phyloP scores from a whole-genome alignment of 2,329 filamentous ascomycete genomes.

The Monosporascus sp. region DNA sequence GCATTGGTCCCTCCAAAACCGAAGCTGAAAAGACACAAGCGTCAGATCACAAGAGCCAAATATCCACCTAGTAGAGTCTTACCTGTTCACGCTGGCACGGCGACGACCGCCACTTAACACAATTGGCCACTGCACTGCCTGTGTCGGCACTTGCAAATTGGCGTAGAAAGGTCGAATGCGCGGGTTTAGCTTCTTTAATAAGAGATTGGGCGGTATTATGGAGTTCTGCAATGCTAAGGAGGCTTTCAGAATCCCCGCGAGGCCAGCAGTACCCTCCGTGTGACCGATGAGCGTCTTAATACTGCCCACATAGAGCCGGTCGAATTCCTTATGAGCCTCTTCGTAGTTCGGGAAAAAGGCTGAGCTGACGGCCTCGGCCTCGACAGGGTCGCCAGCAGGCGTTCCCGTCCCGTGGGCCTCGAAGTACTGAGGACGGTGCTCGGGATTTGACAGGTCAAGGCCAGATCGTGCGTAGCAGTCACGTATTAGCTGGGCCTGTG shows the following conservation, averaged over 20 bases:
- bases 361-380: background rate
- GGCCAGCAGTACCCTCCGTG: background rate
- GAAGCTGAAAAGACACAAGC: slow-evolving; percentile 3
- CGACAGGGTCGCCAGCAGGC: background rate
- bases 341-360: background rate
- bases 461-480: background rate
- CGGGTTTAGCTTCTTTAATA: slow-evolving; percentile 24
- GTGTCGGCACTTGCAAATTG: slow-evolving; percentile 10
- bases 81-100: slow-evolving; percentile 14
- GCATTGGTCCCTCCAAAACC: slow-evolving; percentile 23
- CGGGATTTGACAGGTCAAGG: background rate
- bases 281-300: background rate
- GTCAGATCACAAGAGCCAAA: background rate
- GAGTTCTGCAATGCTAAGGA: background rate
- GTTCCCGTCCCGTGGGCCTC: background rate
- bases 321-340: background rate
- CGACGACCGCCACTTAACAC: background rate
- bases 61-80: background rate
- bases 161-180: slow-evolving; percentile 17
- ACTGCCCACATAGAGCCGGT: background rate
- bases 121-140: slow-evolving; percentile 11
- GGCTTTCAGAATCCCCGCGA: background rate
- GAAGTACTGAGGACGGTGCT: background rate
- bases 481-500: background rate
- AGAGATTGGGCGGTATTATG: slow-evolving; percentile 24